Evolutionary conservation across 2,329 filamentous ascomycete species (phyloP), one percentile per base, ranked within the genome.

Genomic region (Zymoseptoria crescenta): DNA sequence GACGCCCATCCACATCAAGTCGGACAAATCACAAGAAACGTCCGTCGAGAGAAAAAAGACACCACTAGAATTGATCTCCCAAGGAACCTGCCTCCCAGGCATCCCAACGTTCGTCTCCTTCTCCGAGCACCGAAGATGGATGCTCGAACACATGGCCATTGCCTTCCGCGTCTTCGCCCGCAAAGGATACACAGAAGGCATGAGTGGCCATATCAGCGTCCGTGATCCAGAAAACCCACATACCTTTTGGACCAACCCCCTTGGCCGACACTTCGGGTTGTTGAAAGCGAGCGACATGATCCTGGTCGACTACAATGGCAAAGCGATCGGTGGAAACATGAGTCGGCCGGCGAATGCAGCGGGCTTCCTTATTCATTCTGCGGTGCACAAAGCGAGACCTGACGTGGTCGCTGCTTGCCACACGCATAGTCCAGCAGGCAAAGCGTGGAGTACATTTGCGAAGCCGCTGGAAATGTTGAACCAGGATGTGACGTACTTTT

Each of bases 391-490:
- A 73, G 84, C 84, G 4, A 76, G 87, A 30, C 81, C 81, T 3
- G 81, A 88, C 69, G 82, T 87, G 83, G 88, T 84, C 65, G 85
- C 87, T 19, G 82, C 86, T 29, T 88, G 85, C 71, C 87, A 91
- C 68, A 82, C 83, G 3, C 87, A 90, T 70, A 83, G 81, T n/a
- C 78, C 78, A 48, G 79, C 81, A 13, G 87, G 87, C 0, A 83
- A 86, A 52, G 86, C 87, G 1, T 89, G 86, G 85, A 83, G 80
- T 56, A 77, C 79, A 1, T 89, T 90, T 68, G 85, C 79, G 1
- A 77, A 75, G 27, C 82, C 81, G 1, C 75, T 90, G 19, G 86
- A 89, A 60, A 89, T 89, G 86, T 75, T 89, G 57, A 87, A 83
- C 56, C 86, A 84, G 74, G 87, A 85, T 70, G 80, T 86, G 2